These are phyloP conservation scores for Lasiodiplodia gonubiensis DNA, from an alignment of 2,329 filamentous ascomycete genomes.

Conservation along the genomic window DNA sequence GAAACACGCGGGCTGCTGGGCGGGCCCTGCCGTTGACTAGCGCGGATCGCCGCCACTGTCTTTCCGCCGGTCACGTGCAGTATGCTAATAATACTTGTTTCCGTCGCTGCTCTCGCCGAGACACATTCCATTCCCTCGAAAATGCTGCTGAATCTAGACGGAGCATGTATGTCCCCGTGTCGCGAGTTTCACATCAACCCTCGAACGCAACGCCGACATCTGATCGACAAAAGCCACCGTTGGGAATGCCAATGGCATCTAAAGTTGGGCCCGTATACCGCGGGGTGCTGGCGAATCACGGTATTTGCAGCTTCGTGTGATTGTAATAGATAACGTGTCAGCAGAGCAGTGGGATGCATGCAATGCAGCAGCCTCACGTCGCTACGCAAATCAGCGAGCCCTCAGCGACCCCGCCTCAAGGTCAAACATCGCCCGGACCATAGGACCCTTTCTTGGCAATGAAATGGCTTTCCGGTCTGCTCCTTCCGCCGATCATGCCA, in stretches of 20 bases:
- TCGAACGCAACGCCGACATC: not conserved
- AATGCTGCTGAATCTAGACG: not conserved
- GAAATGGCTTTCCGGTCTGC: not conserved
- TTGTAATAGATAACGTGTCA: constrained; percentile 14
- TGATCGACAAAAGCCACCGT: constrained; percentile 4
- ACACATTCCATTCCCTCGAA: not conserved
- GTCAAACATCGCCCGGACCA: not conserved
- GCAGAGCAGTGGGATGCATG: constrained; percentile 6
- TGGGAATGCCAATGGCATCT: not conserved
- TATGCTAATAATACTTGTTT: constrained; percentile 1
- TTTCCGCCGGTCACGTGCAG: not conserved
- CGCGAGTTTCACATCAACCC: constrained; percentile 9
- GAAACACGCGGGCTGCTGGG: constrained; percentile 12
- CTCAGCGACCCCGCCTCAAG: not conserved
- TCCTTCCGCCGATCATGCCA: not conserved
- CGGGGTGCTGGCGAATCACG: not conserved
- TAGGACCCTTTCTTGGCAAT: not conserved
- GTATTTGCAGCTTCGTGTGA: not conserved
- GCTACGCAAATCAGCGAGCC: constrained; percentile 3
- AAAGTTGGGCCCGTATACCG: not conserved
- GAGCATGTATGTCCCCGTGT: not conserved
- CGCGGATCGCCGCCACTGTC: constrained; percentile 3
- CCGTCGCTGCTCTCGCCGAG: not conserved
- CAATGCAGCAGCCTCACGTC: constrained; percentile 1
- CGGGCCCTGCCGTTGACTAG: constrained; percentile 21